A percentile compares a stretch with the other conserved stretches of the same genome.
Conservation (phyloP, 306 rosid genomes). For the Dryas alaskensis region DNA sequence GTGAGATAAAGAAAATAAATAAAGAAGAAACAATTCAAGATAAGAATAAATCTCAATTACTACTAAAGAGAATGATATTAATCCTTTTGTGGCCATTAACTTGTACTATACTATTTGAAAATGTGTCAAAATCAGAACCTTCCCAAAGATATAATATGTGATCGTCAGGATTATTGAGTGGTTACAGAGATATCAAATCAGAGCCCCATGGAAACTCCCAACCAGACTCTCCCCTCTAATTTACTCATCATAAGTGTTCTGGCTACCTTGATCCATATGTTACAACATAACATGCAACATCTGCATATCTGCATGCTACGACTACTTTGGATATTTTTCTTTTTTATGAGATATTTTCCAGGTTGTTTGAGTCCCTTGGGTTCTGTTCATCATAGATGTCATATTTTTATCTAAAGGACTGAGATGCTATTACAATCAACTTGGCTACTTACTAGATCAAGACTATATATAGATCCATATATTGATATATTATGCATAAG, state of each 20-base stretch:
- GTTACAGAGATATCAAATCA: not conserved
- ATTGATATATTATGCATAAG: not conserved
- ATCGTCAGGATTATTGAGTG: not conserved
- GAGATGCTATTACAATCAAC: not conserved
- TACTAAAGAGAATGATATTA: not conserved
- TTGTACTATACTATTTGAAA: not conserved
- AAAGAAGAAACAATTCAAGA: not conserved
- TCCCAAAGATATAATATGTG: not conserved
- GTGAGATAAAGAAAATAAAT: slow-evolving; percentile 25
- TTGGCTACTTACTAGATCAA: not conserved
- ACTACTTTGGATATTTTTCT: not conserved
- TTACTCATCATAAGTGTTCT: not conserved
- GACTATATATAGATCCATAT: not conserved
- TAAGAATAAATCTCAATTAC: not conserved
- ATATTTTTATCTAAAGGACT: not conserved
- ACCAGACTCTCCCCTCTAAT: slow-evolving; percentile 6
- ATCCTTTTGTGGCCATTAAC: not conserved
- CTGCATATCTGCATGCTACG: slow-evolving; percentile 2
- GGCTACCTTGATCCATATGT: slow-evolving; percentile 7
- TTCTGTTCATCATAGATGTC: not conserved
- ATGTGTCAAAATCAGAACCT: slow-evolving; percentile 6
- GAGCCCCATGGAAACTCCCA: slow-evolving; percentile 9
- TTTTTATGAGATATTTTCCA: not conserved
- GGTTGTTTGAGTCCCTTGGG: not conserved
- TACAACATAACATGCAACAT: not conserved